Evolutionary conservation across 176 grass and related monocot species (phyloP).

Genomic region (Oryza glumipatula): DNA sequence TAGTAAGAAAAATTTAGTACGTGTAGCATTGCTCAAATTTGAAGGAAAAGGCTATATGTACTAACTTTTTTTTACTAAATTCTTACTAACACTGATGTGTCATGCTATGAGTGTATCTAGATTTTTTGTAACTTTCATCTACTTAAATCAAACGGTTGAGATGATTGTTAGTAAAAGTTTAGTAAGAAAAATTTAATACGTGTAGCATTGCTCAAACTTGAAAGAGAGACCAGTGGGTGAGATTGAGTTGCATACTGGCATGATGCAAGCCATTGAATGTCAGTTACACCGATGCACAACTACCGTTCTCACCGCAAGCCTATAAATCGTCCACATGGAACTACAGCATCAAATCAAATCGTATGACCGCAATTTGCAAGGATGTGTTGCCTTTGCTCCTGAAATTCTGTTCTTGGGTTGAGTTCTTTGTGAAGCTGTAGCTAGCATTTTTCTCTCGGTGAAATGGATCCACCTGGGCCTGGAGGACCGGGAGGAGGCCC

Average conservation of each 20-base stretch:
- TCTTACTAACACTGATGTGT: no score
- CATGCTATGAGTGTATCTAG: no score
- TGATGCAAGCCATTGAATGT: neutral
- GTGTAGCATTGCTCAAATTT: no score
- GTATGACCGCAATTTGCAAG: neutral
- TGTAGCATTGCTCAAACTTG: no score
- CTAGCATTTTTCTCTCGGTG: neutral
- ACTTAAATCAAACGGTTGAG: no score
- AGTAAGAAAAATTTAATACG: no score
- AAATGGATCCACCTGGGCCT: conserved; percentile 45
- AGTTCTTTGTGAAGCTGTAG: conserved; percentile 11
- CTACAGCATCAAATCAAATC: neutral
- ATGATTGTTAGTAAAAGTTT: no score
- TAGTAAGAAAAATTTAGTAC: no score
- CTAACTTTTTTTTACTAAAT: no score
- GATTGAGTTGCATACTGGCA: conserved; percentile 16
- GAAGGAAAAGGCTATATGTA: no score
- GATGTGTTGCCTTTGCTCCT: neutral
- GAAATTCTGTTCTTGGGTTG: neutral
- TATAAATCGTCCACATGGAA: conserved; percentile 28
- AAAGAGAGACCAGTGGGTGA: conserved; percentile 11
- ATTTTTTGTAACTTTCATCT: no score
- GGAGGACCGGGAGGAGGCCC: conserved; percentile 44
- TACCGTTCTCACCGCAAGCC: conserved; percentile 4
- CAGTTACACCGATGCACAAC: conserved; percentile 17